These are phyloP conservation scores for Elsinoe necatrix DNA, from an alignment of 2,329 filamentous ascomycete species.

Conservation along the genomic window DNA sequence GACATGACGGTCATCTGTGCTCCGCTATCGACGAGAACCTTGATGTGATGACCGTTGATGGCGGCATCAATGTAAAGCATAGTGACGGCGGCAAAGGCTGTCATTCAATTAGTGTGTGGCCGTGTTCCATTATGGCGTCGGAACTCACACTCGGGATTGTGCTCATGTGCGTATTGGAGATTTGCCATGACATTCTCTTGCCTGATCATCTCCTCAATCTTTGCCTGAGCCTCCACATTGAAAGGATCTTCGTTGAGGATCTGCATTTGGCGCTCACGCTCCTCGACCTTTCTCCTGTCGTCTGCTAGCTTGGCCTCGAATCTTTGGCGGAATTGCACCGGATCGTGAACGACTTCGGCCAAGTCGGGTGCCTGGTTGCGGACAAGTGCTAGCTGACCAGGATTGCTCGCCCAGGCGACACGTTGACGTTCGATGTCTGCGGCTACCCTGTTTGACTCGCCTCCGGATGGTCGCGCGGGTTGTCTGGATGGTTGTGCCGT, in stretches of 20 bases:
- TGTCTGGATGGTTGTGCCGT: slow-evolving; percentile 29
- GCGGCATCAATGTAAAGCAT: slow-evolving; percentile 96
- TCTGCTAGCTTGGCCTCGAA: slow-evolving; percentile 59
- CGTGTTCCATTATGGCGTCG: too few species aligned
- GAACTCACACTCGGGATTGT: slow-evolving; percentile 82
- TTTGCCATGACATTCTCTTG: slow-evolving; percentile 94
- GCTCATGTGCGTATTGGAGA: slow-evolving; percentile 89
- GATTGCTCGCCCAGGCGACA: slow-evolving; percentile 72
- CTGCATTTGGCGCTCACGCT: slow-evolving; percentile 74
- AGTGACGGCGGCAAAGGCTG: slow-evolving; percentile 88
- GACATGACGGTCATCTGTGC: slow-evolving; percentile 99
- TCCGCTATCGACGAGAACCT: slow-evolving; percentile 93
- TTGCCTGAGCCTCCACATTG: slow-evolving; percentile 79
- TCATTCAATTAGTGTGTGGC: not conserved
- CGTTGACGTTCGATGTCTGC: slow-evolving; percentile 70
- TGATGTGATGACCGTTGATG: slow-evolving; percentile 86
- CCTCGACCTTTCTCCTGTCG: slow-evolving; percentile 62
- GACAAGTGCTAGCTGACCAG: slow-evolving; percentile 61
- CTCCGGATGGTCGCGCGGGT: slow-evolving; percentile 29
- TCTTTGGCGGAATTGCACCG: slow-evolving; percentile 65
- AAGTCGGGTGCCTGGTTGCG: slow-evolving; percentile 67
- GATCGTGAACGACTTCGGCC: slow-evolving; percentile 65
- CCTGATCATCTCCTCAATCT: slow-evolving; percentile 95
- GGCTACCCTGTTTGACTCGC: slow-evolving; percentile 19
- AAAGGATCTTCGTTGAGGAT: slow-evolving; percentile 89